A percentile compares a stretch with the other conserved stretches of the same genome.
phyloP scores from a whole-genome alignment of 257 asterid genomes.

The Plectranthus barbatus region DNA sequence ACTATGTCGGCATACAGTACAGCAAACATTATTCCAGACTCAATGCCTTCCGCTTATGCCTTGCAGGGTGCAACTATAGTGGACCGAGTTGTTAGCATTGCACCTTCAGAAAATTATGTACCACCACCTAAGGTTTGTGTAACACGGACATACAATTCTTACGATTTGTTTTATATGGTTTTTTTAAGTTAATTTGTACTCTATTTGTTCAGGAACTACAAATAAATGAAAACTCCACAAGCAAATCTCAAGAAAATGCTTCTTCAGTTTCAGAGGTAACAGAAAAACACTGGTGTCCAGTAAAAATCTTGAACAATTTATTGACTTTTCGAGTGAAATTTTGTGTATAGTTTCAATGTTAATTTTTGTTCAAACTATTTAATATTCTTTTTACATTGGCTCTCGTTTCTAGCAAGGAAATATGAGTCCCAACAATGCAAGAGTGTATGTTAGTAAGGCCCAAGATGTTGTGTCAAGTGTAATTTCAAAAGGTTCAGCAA shows the following conservation, averaged over 20 bases:
- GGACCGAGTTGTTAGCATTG: constrained; percentile 62
- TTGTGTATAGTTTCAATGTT: too few relatives aligned
- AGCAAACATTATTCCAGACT: background rate
- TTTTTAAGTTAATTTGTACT: constrained; percentile 9
- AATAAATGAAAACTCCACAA: constrained; percentile 21
- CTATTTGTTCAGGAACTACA: constrained; percentile 26
- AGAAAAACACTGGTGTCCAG: background rate
- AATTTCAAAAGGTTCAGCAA: constrained; percentile 90
- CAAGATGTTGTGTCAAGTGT: constrained; percentile 85
- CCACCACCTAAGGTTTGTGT: constrained; percentile 43
- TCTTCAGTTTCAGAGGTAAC: constrained; percentile 53
- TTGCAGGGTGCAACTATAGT: constrained; percentile 81
- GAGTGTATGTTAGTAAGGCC: constrained; percentile 69
- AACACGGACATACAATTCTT: constrained; percentile 5
- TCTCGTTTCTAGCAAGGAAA: constrained; percentile 41
- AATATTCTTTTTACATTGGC: too few relatives aligned
- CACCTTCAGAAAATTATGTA: constrained; percentile 51
- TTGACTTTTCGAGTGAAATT: background rate
- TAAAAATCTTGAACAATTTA: background rate
- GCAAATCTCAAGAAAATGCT: constrained; percentile 24
- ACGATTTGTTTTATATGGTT: background rate
- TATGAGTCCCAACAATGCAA: constrained; percentile 34
- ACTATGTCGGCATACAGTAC: constrained; percentile 2
- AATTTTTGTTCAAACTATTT: too few relatives aligned
- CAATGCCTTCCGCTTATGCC: background rate